Evolutionary conservation across 441 rosid genomes (phyloP), one percentile per base, ranked within the genome.

Genomic region (Sinapis alba): DNA sequence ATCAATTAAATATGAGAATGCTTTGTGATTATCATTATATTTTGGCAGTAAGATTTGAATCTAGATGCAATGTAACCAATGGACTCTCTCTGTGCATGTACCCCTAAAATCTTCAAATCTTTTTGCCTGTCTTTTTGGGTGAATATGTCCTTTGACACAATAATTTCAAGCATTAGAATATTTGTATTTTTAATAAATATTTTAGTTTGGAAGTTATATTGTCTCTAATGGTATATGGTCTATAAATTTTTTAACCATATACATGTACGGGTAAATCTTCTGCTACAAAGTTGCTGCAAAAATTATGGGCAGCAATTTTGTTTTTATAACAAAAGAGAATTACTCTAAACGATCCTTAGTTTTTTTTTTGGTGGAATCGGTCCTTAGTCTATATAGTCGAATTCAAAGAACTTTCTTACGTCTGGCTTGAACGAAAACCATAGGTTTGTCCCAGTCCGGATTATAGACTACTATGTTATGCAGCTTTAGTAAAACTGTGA

Each of bases 381-480:
- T 65, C 77, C 64, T 72, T 59, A 51, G 72, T 78, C 72, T 59
- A 74, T 41, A 5, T 47, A 65, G 65, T 72, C 60, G 13, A 70
- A 47, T 18, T 32, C 65, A 43, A 58, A 43, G 47, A 15, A 41
- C 51, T 45, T 45, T 76, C 70, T 16, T 61, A 26, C 36, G 27
- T 47, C 30, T 19, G 23, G 1, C 12, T 71, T 77, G 47, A 72
- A 50, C 32, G 3, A 36, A 65, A 59, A 61, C 43, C 68, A 61
- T 78, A 78, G 73, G 77, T 53, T 66, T 78, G 77, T 72, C 81
- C 81, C 69, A 60, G n/a, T 58, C 57, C 36, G 3, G 41, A 19
- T 51, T 28, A 60, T 71, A 78, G 81, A 65, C 77, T 77, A 30
- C 76, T 41, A 76, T 63, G 47, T 64, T 70, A 70, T 76, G 72